Evolutionary conservation across 2,329 filamentous ascomycete genomes (phyloP).

Genomic region (Alternaria atra): DNA sequence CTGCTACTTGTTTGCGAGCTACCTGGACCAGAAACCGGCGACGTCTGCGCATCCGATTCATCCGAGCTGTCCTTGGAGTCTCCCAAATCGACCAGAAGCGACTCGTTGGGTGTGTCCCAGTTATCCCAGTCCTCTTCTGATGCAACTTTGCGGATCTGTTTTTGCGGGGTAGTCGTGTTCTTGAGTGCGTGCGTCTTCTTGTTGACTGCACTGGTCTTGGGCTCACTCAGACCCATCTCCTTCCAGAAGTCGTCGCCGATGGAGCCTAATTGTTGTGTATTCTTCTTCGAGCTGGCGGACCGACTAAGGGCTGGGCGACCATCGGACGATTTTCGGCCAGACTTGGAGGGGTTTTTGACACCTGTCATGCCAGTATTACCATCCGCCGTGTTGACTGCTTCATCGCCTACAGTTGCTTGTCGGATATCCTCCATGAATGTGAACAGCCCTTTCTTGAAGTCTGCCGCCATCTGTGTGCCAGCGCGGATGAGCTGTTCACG

Average conservation of each 20-base stretch:
- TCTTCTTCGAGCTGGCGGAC: conserved; percentile 46
- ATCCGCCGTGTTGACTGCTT: conserved; percentile 65
- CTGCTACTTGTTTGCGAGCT: conserved; percentile 65
- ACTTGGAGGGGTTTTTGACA: conserved; percentile 36
- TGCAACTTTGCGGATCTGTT: conserved; percentile 45
- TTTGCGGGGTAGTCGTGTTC: conserved; percentile 49
- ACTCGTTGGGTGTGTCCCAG: conserved; percentile 61
- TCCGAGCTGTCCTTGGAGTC: conserved; percentile 55
- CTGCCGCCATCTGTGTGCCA: conserved; percentile 82
- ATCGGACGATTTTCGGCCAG: conserved; percentile 39
- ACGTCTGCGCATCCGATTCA: conserved; percentile 59
- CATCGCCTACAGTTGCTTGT: conserved; percentile 95
- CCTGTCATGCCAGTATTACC: conserved; percentile 49
- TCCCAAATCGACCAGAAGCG: conserved; percentile 47
- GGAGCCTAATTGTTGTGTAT: conserved; percentile 41
- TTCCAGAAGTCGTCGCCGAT: conserved; percentile 56
- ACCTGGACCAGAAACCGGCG: conserved; percentile 52
- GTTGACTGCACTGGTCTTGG: conserved; percentile 45
- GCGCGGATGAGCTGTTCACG: conserved; percentile 51
- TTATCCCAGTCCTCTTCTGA: conserved; percentile 65
- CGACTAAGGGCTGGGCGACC: conserved; percentile 42
- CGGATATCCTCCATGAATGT: conserved; percentile 95
- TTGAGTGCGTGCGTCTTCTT: conserved; percentile 53
- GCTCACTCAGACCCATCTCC: conserved; percentile 53
- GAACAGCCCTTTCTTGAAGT: conserved; percentile 88